These are phyloP conservation scores for Coemansia sp. DNA, from an alignment of 192 early-diverging fungal species.

Conservation along the genomic window DNA sequence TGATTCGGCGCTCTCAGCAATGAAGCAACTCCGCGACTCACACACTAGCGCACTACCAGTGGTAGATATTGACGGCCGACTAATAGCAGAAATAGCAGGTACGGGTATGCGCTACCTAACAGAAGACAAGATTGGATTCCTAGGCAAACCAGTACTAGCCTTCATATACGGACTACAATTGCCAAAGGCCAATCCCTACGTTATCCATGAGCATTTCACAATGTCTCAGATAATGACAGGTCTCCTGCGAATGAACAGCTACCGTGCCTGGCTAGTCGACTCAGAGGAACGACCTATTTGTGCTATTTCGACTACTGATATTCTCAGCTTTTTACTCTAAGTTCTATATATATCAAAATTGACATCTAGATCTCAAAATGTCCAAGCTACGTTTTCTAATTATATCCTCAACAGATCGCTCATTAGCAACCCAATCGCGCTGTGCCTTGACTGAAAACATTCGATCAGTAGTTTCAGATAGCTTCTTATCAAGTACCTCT, in stretches of 20 bases:
- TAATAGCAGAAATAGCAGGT: constrained; percentile 46
- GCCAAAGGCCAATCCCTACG: constrained; percentile 27
- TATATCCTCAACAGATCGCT: constrained; percentile 70
- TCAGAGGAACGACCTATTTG: constrained; percentile 29
- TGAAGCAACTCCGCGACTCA: constrained; percentile 25
- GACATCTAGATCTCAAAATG: constrained; percentile 67
- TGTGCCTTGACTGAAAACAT: constrained; percentile 43
- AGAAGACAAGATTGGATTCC: constrained; percentile 21
- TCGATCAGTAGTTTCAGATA: neutral
- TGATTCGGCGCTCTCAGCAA: constrained; percentile 38
- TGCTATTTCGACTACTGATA: constrained; percentile 47
- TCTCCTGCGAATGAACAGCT: constrained; percentile 42
- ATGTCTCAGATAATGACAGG: constrained; percentile 50
- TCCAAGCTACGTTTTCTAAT: constrained; percentile 65
- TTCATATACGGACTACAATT: constrained; percentile 39
- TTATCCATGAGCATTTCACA: constrained; percentile 42
- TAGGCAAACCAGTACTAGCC: constrained; percentile 49
- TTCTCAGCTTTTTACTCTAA: constrained; percentile 40
- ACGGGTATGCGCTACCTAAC: constrained; percentile 36
- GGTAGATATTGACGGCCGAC: constrained; percentile 38
- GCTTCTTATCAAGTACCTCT: constrained; percentile 53
- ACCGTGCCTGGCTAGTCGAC: constrained; percentile 52
- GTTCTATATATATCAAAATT: neutral
- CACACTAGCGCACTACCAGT: constrained; percentile 49
- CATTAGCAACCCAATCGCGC: constrained; percentile 67